Conservation (phyloP, 2,329 filamentous ascomycete species). For the Sphaerulina musiva region DNA sequence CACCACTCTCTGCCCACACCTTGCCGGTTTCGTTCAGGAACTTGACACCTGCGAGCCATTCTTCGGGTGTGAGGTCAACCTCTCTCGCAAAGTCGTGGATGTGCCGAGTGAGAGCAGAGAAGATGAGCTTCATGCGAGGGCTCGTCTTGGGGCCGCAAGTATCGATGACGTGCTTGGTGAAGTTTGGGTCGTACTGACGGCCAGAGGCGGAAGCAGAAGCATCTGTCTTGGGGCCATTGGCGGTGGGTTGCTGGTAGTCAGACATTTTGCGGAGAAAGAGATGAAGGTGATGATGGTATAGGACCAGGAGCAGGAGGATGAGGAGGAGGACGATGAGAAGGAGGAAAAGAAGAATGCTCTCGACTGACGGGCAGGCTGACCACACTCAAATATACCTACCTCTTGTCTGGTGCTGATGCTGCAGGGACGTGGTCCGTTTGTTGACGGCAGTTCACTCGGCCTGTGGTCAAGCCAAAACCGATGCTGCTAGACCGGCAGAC, state of each 20-base stretch:
- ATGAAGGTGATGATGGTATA: no score
- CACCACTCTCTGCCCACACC: slow-evolving; percentile 49
- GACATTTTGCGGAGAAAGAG: not conserved
- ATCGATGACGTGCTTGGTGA: slow-evolving; percentile 67
- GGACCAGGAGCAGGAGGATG: no score
- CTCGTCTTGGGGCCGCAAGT: slow-evolving; percentile 64
- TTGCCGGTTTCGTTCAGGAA: slow-evolving; percentile 70
- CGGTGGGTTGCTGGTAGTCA: slow-evolving; percentile 6
- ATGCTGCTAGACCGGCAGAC: slow-evolving; percentile 6
- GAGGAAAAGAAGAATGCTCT: not conserved
- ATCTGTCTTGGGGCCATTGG: slow-evolving; percentile 1
- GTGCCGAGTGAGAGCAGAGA: slow-evolving; percentile 60
- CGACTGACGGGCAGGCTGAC: no score
- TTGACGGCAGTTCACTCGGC: slow-evolving; percentile 16
- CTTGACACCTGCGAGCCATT: slow-evolving; percentile 69
- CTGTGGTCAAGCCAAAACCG: not conserved
- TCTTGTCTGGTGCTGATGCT: slow-evolving; percentile 4
- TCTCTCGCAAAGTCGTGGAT: slow-evolving; percentile 74
- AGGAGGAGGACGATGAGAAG: no score
- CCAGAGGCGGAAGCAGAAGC: slow-evolving; percentile 5
- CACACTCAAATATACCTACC: slow-evolving; percentile 1
- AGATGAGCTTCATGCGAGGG: slow-evolving; percentile 58
- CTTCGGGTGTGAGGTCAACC: slow-evolving; percentile 67
- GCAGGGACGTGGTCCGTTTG: slow-evolving; percentile 5
- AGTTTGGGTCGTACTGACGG: slow-evolving; percentile 63